Evolutionary conservation across 2,329 filamentous ascomycete species (phyloP).

Genomic region (Lachnellula subtilissima): DNA sequence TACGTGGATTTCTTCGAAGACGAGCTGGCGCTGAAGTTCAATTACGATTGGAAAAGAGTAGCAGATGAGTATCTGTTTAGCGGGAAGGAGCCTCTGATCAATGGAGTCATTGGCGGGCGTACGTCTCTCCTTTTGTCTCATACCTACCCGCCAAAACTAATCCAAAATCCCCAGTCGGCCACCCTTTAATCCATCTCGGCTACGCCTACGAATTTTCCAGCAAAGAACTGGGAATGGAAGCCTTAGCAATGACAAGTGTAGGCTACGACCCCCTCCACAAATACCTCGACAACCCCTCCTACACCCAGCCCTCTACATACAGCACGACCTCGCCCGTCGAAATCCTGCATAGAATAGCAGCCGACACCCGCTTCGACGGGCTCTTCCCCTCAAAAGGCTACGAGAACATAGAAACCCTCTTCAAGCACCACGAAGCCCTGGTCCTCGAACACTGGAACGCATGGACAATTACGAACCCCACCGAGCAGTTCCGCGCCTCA

Average conservation of each 20-base stretch:
- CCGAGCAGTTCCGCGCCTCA: slow-evolving; percentile 69
- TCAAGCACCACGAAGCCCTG: slow-evolving; percentile 62
- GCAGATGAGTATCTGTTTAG: slow-evolving; percentile 71
- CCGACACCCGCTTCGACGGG: slow-evolving; percentile 65
- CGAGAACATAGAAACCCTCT: slow-evolving; percentile 62
- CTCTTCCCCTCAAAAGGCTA: slow-evolving; percentile 55
- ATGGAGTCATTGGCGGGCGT: slow-evolving; percentile 75
- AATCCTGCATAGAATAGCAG: slow-evolving; percentile 63
- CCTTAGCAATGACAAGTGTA: slow-evolving; percentile 62
- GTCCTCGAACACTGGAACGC: slow-evolving; percentile 88
- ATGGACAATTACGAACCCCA: slow-evolving; percentile 68
- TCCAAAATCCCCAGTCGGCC: slow-evolving; percentile 56
- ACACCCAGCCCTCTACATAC: slow-evolving; percentile 60
- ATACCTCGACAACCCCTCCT: slow-evolving; percentile 67
- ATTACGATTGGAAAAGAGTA: slow-evolving; percentile 81
- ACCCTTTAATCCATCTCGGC: slow-evolving; percentile 91
- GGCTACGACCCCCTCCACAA: slow-evolving; percentile 58
- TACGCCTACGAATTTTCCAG: slow-evolving; percentile 87
- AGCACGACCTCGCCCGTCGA: slow-evolving; percentile 60
- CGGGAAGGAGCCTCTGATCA: slow-evolving; percentile 71
- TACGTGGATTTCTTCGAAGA: slow-evolving; percentile 97
- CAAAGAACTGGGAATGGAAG: slow-evolving; percentile 83
- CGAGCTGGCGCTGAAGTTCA: slow-evolving; percentile 62
- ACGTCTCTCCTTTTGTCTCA: slow-evolving; percentile 38
- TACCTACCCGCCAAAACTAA: slow-evolving; percentile 3